Conservation (phyloP, 129 eudicot species). For the Scalesia atractyloides region DNA sequence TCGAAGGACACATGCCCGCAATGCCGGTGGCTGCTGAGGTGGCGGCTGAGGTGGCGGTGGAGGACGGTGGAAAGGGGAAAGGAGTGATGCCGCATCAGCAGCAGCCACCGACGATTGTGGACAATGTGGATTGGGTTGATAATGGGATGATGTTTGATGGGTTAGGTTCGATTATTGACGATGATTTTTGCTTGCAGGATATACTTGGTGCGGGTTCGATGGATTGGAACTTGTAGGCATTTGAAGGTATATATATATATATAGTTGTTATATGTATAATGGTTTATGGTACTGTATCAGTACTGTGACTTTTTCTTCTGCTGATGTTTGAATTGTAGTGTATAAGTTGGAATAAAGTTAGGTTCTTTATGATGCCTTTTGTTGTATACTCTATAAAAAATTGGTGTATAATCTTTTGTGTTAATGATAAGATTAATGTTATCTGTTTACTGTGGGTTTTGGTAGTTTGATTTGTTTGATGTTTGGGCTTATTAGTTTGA, state of each 20-base stretch:
- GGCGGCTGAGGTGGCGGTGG: neutral
- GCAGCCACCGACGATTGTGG: neutral
- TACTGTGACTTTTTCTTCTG: neutral
- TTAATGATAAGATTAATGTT: neutral
- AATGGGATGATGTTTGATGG: constrained; percentile 52
- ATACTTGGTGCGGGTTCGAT: constrained; percentile 33
- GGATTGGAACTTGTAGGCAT: constrained; percentile 30
- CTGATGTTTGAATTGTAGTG: constrained; percentile 18
- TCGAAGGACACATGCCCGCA: constrained; percentile 95
- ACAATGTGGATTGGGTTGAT: constrained; percentile 30
- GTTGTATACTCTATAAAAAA: constrained; percentile 12
- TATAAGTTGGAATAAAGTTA: constrained; percentile 34
- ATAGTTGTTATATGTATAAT: neutral
- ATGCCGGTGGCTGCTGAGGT: constrained; percentile 18
- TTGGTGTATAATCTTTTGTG: constrained; percentile 6
- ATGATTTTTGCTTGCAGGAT: constrained; percentile 50
- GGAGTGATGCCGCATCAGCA: constrained; percentile 7
- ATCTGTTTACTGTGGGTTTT: neutral
- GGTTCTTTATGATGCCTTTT: constrained; percentile 22
- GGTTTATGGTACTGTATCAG: neutral
- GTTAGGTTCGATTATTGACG: constrained; percentile 56
- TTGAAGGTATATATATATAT: constrained; percentile 16
- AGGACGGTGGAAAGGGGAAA: constrained; percentile 34
- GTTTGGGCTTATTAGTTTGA: constrained; percentile 6
- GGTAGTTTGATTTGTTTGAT: neutral